Conservation (phyloP, 129 eudicot species). For the Apium graveolens region DNA sequence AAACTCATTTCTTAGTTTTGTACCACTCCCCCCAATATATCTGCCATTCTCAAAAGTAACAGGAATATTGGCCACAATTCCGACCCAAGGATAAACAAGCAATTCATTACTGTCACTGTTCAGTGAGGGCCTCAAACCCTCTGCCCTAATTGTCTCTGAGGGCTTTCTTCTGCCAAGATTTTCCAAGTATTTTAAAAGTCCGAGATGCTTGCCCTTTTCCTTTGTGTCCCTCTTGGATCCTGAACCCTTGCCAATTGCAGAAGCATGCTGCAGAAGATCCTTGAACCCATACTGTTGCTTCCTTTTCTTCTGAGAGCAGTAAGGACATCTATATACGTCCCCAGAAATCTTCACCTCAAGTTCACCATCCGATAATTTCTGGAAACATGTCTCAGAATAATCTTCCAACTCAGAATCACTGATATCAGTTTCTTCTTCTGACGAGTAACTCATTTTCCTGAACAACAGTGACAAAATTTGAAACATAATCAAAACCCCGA, state of each 20-base stretch:
- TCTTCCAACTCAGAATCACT: constrained; percentile 36
- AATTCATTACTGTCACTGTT: constrained; percentile 17
- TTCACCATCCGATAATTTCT: constrained; percentile 11
- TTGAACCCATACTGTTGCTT: constrained; percentile 13
- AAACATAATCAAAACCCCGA: not conserved
- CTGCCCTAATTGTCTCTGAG: not conserved
- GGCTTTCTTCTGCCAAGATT: constrained; percentile 3
- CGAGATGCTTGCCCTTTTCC: constrained; percentile 23
- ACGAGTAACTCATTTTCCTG: constrained; percentile 10
- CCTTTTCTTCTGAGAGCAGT: constrained; percentile 21
- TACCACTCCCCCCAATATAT: constrained; percentile 34
- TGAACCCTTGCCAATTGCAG: constrained; percentile 17
- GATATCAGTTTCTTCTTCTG: constrained; percentile 27
- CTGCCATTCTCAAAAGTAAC: constrained; percentile 14
- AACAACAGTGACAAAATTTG: not conserved
- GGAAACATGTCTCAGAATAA: constrained; percentile 11
- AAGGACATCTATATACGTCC: constrained; percentile 20
- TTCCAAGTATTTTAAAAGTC: constrained; percentile 18
- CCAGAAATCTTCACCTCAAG: constrained; percentile 5
- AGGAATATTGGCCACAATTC: constrained; percentile 40
- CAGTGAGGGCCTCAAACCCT: not conserved
- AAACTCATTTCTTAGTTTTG: constrained; percentile 27
- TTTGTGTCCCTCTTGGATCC: constrained; percentile 8
- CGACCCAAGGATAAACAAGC: constrained; percentile 54
- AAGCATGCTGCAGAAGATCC: constrained; percentile 34